A percentile compares a stretch with the other conserved stretches of the same genome.
These are phyloP conservation scores for Rehmannia glutinosa DNA, from an alignment of 257 asterid species.

Conservation along the genomic window DNA sequence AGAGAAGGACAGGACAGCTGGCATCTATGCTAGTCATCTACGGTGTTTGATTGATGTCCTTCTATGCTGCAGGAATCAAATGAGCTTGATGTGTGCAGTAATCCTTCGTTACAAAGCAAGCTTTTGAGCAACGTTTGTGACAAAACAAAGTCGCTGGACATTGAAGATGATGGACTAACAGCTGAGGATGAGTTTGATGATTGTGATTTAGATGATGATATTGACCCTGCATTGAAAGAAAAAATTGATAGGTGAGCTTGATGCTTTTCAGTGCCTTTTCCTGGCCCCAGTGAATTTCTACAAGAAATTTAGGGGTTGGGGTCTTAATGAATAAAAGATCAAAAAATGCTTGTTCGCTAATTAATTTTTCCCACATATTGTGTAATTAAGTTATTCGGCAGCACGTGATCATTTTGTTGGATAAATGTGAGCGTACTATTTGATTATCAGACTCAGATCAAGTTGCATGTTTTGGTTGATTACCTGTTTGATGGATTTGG, in stretches of 20 bases:
- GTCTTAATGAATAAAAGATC: neutral
- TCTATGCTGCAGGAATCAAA: constrained; percentile 46
- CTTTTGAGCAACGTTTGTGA: constrained; percentile 29
- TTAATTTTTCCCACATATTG: neutral
- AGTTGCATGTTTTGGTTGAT: constrained; percentile 6
- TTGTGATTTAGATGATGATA: constrained; percentile 75
- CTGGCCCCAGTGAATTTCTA: constrained; percentile 8
- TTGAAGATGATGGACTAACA: constrained; percentile 45
- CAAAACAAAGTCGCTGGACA: constrained; percentile 44
- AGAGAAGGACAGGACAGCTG: neutral
- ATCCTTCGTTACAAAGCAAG: constrained; percentile 35
- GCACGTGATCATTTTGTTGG: neutral
- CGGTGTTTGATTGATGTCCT: constrained; percentile 16
- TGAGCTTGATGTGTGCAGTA: constrained; percentile 31
- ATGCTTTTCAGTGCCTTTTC: constrained; percentile 21
- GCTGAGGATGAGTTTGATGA: constrained; percentile 69
- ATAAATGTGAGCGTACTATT: neutral
- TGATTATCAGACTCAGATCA: neutral
- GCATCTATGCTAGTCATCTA: constrained; percentile 6
- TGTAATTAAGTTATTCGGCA: constrained; percentile 13
- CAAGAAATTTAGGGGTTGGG: neutral
- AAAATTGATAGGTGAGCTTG: constrained; percentile 76
- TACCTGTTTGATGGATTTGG: neutral
- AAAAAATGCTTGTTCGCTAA: neutral
- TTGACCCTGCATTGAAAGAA: constrained; percentile 92